phyloP scores from a whole-genome alignment of 768 basidiomycete genomes.

The Cantharellus anzutake region DNA sequence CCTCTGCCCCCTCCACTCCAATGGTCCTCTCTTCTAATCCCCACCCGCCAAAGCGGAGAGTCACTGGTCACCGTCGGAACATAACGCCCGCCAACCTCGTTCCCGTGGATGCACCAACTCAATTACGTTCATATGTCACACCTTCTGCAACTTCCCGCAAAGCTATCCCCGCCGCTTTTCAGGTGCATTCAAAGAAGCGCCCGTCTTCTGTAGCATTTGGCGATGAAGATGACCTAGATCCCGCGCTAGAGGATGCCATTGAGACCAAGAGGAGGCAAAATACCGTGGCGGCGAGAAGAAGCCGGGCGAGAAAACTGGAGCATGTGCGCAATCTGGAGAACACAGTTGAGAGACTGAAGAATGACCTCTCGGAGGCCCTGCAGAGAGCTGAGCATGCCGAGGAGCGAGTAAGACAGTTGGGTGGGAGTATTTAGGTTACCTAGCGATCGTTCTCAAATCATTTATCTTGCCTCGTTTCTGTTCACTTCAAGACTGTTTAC shows the following conservation, averaged over 20 bases:
- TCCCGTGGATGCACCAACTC: conserved; percentile 60
- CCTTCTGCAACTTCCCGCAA: conserved; percentile 66
- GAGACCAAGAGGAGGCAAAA: conserved; percentile 68
- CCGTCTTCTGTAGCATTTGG: conserved; percentile 26
- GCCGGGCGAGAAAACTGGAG: conserved; percentile 52
- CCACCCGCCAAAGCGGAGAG: conserved; percentile 15
- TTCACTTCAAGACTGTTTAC: no score
- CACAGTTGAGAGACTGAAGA: conserved; percentile 3
- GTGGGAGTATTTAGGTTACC: no score
- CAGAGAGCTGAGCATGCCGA: neutral
- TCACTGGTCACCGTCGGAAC: conserved; percentile 57
- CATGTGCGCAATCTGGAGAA: conserved; percentile 50
- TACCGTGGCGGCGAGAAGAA: conserved; percentile 67
- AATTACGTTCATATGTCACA: conserved; percentile 49
- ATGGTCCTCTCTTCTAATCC: neutral
- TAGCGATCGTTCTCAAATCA: no score
- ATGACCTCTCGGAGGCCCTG: neutral
- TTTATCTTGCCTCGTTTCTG: no score
- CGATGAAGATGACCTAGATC: conserved; percentile 29
- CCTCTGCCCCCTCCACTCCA: conserved; percentile 9
- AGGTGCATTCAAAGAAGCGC: conserved; percentile 14
- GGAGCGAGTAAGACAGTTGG: no score
- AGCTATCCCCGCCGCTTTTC: conserved; percentile 53
- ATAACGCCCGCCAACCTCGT: conserved; percentile 45
- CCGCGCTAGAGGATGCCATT: conserved; percentile 43